These are phyloP conservation scores for Fusarium sp. DNA, from an alignment of 2,329 filamentous ascomycete species.

Conservation along the genomic window DNA sequence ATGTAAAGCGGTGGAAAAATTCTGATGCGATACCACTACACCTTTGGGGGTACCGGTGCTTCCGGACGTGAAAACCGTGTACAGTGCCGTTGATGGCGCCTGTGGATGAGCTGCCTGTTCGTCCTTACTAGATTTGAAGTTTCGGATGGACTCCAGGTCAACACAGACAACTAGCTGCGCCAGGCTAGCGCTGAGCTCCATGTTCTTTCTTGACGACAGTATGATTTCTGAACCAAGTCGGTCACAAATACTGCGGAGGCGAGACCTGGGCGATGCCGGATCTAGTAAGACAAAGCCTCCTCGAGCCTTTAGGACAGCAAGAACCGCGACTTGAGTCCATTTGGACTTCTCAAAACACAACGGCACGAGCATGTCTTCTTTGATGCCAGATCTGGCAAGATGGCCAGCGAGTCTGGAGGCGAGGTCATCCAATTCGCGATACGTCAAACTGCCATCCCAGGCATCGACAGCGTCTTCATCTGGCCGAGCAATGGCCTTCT, in stretches of 20 bases:
- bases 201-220: not conserved
- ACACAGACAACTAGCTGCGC: not conserved
- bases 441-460: not conserved
- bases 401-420: not conserved
- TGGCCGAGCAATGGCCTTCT: not conserved
- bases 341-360: not conserved
- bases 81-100: not conserved
- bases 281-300: not conserved
- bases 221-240: not conserved
- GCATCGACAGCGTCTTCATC: not conserved
- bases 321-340: not conserved
- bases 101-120: not conserved
- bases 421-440: not conserved
- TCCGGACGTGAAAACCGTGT: slow-evolving; percentile 15
- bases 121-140: not conserved
- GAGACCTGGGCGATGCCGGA: not conserved
- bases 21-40: slow-evolving; percentile 19
- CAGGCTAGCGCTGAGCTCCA: not conserved
- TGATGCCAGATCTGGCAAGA: not conserved
- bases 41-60: slow-evolving; percentile 29
- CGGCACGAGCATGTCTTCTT: not conserved
- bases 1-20: slow-evolving; percentile 11
- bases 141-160: not conserved
- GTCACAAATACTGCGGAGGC: not conserved
- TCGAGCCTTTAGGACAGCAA: not conserved